Evolutionary conservation across 164 flowering plant genomes (phyloP).

Genomic region (Protea cynaroides): DNA sequence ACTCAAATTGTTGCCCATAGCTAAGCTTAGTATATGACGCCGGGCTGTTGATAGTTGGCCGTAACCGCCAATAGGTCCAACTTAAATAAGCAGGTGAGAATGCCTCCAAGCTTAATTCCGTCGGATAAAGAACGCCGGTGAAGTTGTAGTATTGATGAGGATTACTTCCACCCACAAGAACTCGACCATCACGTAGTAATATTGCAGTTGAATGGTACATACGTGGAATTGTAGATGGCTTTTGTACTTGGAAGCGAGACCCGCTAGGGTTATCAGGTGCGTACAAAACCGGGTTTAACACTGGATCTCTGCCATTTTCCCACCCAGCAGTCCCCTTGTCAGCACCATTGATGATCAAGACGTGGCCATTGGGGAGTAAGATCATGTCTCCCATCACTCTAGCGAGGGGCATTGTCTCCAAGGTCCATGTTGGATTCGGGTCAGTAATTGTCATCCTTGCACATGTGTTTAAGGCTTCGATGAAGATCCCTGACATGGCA

Average conservation of each 20-base stretch:
- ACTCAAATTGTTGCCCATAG: constrained; percentile 15
- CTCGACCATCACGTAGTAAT: too few relatives aligned
- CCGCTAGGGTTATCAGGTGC: constrained; percentile 10
- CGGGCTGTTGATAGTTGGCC: constrained; percentile 15
- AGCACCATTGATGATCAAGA: constrained; percentile 49
- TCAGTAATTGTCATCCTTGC: too few relatives aligned
- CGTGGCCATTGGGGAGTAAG: constrained; percentile 42
- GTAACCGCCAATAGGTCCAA: not conserved
- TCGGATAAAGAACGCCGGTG: too few relatives aligned
- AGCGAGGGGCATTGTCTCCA: constrained; percentile 47
- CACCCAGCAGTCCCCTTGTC: constrained; percentile 46
- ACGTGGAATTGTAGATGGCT: too few relatives aligned
- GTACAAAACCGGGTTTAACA: constrained; percentile 40
- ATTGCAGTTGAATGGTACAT: too few relatives aligned
- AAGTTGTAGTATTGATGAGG: too few relatives aligned
- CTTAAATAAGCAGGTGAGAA: constrained; percentile 19
- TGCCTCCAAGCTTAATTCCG: too few relatives aligned
- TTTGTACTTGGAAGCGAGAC: constrained; percentile 22
- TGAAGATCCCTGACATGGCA: too few relatives aligned
- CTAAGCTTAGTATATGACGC: constrained; percentile 5
- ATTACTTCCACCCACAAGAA: too few relatives aligned
- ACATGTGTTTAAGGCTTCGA: too few relatives aligned
- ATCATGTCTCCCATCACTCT: constrained; percentile 54
- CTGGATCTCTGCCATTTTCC: constrained; percentile 32
- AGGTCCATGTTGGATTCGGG: constrained; percentile 22